Evolutionary conservation across 352 stramenopile genomes (phyloP).

Genomic region (Thalassiosira exigua): DNA sequence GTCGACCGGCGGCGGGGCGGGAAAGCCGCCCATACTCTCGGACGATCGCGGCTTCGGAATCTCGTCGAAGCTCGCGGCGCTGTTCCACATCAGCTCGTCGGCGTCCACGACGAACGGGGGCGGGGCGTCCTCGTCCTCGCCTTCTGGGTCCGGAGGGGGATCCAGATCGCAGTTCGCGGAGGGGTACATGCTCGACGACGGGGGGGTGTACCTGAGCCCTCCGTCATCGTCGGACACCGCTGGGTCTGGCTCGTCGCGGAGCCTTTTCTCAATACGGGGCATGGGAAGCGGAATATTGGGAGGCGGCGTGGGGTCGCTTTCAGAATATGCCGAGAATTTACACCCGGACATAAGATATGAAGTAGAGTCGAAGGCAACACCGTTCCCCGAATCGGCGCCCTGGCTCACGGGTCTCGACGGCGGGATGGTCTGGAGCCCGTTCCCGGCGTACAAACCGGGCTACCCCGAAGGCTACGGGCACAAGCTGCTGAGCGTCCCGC

Average conservation of each 20-base stretch:
- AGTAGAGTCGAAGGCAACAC: slow-evolving; percentile 19
- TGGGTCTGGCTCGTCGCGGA: not conserved
- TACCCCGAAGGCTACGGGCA: slow-evolving; percentile 18
- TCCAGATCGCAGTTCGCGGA: slow-evolving; percentile 35
- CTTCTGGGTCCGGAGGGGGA: not conserved
- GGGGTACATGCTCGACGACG: slow-evolving; percentile 51
- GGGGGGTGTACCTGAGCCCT: slow-evolving; percentile 32
- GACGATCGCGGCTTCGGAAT: slow-evolving; percentile 32
- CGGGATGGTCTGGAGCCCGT: slow-evolving; percentile 37
- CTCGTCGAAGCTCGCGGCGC: slow-evolving; percentile 18
- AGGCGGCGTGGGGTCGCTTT: no score
- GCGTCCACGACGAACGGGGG: slow-evolving; percentile 1
- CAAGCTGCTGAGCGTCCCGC: slow-evolving; percentile 37
- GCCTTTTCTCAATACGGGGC: slow-evolving; percentile 11
- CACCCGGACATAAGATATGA: slow-evolving; percentile 47
- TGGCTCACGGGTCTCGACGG: slow-evolving; percentile 37
- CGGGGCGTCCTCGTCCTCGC: slow-evolving; percentile 7
- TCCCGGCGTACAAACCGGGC: slow-evolving; percentile 25
- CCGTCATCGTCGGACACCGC: slow-evolving; percentile 1
- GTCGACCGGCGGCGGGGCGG: no score
- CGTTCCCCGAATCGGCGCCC: slow-evolving; percentile 33
- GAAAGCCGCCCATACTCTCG: slow-evolving; percentile 1
- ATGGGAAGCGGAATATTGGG: slow-evolving; percentile 11
- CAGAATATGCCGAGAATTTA: slow-evolving; percentile 36
- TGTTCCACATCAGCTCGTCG: slow-evolving; percentile 23